A percentile compares a stretch with the other conserved stretches of the same genome.
These are phyloP conservation scores for Amborella trichopoda DNA, from an alignment of 164 flowering plant species.

Conservation along the genomic window DNA sequence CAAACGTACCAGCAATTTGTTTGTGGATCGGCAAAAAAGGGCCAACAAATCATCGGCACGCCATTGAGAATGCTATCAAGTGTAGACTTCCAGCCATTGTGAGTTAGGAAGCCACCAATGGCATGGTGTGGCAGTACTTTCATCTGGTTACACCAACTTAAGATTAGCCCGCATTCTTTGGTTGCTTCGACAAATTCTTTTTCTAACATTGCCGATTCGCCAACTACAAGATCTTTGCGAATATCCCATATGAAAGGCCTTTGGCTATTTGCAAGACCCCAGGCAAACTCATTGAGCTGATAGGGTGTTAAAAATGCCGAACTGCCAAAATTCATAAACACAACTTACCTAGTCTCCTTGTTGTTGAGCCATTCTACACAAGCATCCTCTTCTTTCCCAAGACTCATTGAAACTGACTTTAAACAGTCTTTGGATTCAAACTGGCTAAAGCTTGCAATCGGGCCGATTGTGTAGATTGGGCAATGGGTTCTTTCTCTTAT, in stretches of 20 bases:
- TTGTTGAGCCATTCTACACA: conserved; percentile 1
- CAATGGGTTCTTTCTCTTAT: conserved; percentile 3
- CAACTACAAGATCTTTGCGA: conserved; percentile 1
- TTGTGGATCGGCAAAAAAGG: conserved; percentile 4
- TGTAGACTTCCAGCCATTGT: conserved; percentile 1
- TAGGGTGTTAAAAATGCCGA: not conserved
- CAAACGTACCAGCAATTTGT: conserved; percentile 3
- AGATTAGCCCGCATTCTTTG: conserved; percentile 1
- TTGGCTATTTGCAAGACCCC: conserved; percentile 8
- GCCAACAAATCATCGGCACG: conserved; percentile 3
- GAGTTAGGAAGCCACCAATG: conserved; percentile 1
- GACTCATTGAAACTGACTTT: conserved; percentile 1
- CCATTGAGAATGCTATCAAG: not conserved
- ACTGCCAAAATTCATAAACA: conserved; percentile 3
- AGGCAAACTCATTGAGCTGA: conserved; percentile 7
- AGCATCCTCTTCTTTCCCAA: conserved; percentile 5
- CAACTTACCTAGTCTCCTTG: not conserved
- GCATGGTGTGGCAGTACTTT: conserved; percentile 4
- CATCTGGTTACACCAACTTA: conserved; percentile 11
- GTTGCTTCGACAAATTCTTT: conserved; percentile 5
- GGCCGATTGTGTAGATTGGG: no score
- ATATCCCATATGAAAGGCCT: conserved; percentile 10
- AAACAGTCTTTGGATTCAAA: no score
- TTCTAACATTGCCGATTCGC: conserved; percentile 9
- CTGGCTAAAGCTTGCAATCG: no score